Evolutionary conservation across 2,329 filamentous ascomycete species (phyloP), one percentile per base, ranked within the genome.

Genomic region (Domatiomyces catenatus): DNA sequence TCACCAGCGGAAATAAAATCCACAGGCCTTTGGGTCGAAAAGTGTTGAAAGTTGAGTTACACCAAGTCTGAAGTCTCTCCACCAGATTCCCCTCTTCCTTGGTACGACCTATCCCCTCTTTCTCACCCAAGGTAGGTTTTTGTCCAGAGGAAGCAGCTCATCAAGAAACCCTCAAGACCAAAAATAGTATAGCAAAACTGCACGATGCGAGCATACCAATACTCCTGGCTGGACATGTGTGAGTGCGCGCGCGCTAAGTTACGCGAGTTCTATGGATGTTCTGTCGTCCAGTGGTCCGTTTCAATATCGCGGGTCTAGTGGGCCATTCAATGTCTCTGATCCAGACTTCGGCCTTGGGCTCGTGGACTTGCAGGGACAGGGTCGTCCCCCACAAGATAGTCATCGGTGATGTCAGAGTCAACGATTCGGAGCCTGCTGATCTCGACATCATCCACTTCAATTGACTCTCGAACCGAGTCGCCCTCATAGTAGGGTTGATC

Each of bases 401-500:
- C 54, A 42, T 57, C 48, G 12, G 54, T 48, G 46, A 59, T 54
- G 48, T 60, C 54, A n/a, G 72, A 59, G 10, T 69, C 71, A 20
- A 50, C 46, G 8, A 59, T 51, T 19, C 49, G 39, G 12, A 54
- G 50, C 7, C 32, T 36, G 28, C 51, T 50, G 10, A 60, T 48
- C 36, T 47, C 48, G 8, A 47, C 47, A 24, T 59, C 52, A 18
- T 58, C 57, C 5, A 58, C 49, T 49, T 60, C 58, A 24, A 53
- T 53, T 7, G 51, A 53, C n/a, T 50, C 51, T 7, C 51, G 44
- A 15, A 24, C 55, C 15, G 59, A 44, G 42, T 60, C 57, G 20
- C 66, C 61, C 18, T 69, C 65, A 46, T 73, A 72, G 3, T 77
- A 68, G 18, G 71, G 70, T n/a, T 73, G 72, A 20, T 75, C 64